These are phyloP conservation scores for Geotrichum cucujoidarum DNA, from an alignment of 1,139 yeast species.

Conservation along the genomic window DNA sequence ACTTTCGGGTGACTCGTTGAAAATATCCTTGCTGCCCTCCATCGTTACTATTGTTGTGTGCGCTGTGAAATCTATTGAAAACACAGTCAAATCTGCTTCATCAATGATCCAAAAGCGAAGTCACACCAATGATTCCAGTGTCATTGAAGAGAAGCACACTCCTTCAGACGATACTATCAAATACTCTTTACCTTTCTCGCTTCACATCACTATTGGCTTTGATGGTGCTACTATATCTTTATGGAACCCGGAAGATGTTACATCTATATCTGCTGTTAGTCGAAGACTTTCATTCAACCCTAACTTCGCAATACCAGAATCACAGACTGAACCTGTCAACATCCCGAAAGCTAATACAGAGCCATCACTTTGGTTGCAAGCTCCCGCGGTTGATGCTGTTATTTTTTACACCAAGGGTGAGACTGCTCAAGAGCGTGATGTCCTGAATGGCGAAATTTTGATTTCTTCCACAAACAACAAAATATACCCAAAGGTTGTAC, in stretches of 20 bases:
- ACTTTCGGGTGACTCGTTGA: slow-evolving; percentile 34
- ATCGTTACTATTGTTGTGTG: slow-evolving; percentile 29
- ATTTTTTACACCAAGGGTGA: slow-evolving; percentile 41
- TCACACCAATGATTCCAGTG: neutral
- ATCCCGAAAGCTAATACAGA: slow-evolving; percentile 15
- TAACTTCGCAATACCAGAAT: slow-evolving; percentile 10
- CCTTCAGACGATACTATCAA: slow-evolving; percentile 1
- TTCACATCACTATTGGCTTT: slow-evolving; percentile 25
- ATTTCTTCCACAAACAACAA: slow-evolving; percentile 72
- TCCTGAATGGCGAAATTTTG: slow-evolving; percentile 49
- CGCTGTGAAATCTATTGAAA: slow-evolving; percentile 15
- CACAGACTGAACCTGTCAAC: slow-evolving; percentile 9
- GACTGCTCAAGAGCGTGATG: slow-evolving; percentile 40
- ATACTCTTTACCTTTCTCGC: slow-evolving; percentile 26
- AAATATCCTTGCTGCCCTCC: slow-evolving; percentile 32
- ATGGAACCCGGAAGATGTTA: slow-evolving; percentile 29
- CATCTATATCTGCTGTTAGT: slow-evolving; percentile 1
- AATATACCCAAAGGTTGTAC: slow-evolving; percentile 69
- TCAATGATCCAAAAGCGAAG: neutral
- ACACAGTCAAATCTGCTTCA: slow-evolving; percentile 12
- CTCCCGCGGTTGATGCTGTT: slow-evolving; percentile 70
- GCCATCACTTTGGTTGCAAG: slow-evolving; percentile 61
- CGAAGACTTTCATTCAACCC: slow-evolving; percentile 9
- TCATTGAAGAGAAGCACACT: neutral
- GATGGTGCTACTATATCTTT: slow-evolving; percentile 30